These are phyloP conservation scores for Silene latifolia DNA, from an alignment of 148 eudicot species.

Conservation along the genomic window DNA sequence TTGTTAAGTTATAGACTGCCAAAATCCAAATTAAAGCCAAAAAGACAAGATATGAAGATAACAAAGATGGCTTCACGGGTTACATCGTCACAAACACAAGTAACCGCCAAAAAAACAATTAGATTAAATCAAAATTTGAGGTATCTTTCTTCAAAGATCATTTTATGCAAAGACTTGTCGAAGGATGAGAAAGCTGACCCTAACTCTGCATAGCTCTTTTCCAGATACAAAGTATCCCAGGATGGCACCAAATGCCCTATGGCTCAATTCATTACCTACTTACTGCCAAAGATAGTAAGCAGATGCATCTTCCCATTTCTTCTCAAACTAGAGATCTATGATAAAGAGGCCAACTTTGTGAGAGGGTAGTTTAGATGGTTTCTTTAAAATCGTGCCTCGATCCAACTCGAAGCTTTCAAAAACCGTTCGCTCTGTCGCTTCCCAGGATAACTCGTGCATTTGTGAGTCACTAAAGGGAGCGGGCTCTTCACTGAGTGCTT, in stretches of 20 bases:
- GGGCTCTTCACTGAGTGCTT: conserved; percentile 66
- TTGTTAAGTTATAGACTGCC: neutral
- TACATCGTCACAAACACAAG: neutral
- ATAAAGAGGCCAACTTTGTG: conserved; percentile 53
- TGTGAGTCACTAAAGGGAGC: conserved; percentile 59
- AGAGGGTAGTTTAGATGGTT: conserved; percentile 24
- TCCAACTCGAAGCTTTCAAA: conserved; percentile 53
- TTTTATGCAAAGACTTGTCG: conserved; percentile 14
- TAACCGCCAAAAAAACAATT: no score
- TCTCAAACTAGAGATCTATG: conserved; percentile 40
- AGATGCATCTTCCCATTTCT: conserved; percentile 67
- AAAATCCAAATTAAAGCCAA: no score
- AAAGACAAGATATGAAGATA: no score
- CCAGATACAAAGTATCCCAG: conserved; percentile 50
- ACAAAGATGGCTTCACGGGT: neutral
- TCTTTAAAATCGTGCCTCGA: conserved; percentile 21
- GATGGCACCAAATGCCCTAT: conserved; percentile 40
- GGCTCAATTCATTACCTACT: conserved; percentile 42
- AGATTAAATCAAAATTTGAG: neutral
- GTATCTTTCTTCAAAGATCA: neutral
- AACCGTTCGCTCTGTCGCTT: conserved; percentile 89
- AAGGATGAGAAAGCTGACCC: conserved; percentile 42
- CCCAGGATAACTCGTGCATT: conserved; percentile 79
- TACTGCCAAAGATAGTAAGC: conserved; percentile 52
- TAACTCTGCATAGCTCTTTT: conserved; percentile 62